Percentiles rank a stretch among this genome's conserved stretches.
Conservation (phyloP, 177 flowering plant genomes). For the Tripterygium wilfordii region DNA sequence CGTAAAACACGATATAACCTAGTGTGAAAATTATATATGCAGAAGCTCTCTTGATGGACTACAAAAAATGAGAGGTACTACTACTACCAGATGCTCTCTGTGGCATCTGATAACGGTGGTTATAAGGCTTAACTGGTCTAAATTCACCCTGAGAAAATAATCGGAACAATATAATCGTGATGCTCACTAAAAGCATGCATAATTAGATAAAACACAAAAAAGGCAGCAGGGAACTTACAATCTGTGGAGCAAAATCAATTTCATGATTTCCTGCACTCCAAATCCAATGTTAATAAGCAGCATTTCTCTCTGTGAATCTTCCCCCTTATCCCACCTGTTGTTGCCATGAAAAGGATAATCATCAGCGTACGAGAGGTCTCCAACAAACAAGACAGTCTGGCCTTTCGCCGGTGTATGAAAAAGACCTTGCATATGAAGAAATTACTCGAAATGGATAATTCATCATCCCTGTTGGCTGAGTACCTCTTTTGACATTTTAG, state of each 20-base stretch:
- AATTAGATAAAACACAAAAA: not conserved
- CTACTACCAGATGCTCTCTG: conserved; percentile 49
- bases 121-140: conserved; percentile 62
- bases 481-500: too few species aligned
- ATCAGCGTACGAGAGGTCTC: conserved; percentile 85
- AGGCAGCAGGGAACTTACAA: conserved; percentile 28
- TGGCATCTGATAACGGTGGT: conserved; percentile 50
- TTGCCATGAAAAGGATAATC: conserved; percentile 56
- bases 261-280: conserved; percentile 89
- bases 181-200: not conserved
- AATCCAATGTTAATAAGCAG: conserved; percentile 88
- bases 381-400: conserved; percentile 59
- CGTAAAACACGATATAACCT: conserved; percentile 66
- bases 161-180: not conserved
- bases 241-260: conserved; percentile 54
- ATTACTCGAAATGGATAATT: too few species aligned
- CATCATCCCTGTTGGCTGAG: too few species aligned
- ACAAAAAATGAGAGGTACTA: conserved; percentile 65
- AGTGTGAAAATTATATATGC: conserved; percentile 71
- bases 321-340: conserved; percentile 81
- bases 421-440: too few species aligned
- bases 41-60: conserved; percentile 77
- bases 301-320: conserved; percentile 64
- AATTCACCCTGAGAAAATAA: conserved; percentile 56
- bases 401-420: conserved; percentile 63